Percentiles rank a stretch among this genome's conserved stretches.
Conservation (phyloP, 768 basidiomycete genomes). For the Suillus luteus region DNA sequence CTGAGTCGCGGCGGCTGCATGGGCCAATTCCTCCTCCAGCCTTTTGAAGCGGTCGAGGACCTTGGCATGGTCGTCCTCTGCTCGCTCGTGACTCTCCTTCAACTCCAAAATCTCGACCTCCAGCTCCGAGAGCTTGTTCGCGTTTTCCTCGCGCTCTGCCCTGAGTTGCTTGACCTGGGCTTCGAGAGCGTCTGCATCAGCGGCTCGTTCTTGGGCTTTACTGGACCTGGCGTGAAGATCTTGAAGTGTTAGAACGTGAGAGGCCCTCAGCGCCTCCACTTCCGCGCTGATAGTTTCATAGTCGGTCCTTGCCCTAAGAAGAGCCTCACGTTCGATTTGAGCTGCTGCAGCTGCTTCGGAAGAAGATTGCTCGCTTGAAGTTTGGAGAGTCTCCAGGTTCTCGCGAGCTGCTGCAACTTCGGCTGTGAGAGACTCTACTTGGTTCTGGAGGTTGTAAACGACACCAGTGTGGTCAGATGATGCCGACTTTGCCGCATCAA, state of each 20-base stretch:
- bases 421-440: conserved; percentile 51
- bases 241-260: conserved; percentile 50
- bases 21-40: conserved; percentile 55
- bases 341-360: conserved; percentile 51
- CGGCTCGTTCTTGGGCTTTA: conserved; percentile 49
- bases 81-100: conserved; percentile 66
- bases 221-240: conserved; percentile 47
- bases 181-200: conserved; percentile 45
- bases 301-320: conserved; percentile 64
- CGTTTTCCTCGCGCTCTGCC: conserved; percentile 68
- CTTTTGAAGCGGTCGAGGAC: conserved; percentile 46
- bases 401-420: conserved; percentile 53
- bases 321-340: conserved; percentile 62
- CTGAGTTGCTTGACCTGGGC: conserved; percentile 55
- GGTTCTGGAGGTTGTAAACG: conserved; percentile 49
- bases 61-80: conserved; percentile 58
- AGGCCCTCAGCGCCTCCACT: conserved; percentile 48
- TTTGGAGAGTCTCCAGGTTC: conserved; percentile 51
- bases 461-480: conserved; percentile 44
- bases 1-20: conserved; percentile 49
- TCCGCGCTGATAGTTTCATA: conserved; percentile 58
- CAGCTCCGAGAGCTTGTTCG: conserved; percentile 73
- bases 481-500: conserved; percentile 48
- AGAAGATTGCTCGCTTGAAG: conserved; percentile 45
- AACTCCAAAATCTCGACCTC: conserved; percentile 81